Percentiles rank a stretch among this genome's conserved stretches.
Evolutionary conservation across 306 rosid species (phyloP).

Genomic region (Vigna angularis): DNA sequence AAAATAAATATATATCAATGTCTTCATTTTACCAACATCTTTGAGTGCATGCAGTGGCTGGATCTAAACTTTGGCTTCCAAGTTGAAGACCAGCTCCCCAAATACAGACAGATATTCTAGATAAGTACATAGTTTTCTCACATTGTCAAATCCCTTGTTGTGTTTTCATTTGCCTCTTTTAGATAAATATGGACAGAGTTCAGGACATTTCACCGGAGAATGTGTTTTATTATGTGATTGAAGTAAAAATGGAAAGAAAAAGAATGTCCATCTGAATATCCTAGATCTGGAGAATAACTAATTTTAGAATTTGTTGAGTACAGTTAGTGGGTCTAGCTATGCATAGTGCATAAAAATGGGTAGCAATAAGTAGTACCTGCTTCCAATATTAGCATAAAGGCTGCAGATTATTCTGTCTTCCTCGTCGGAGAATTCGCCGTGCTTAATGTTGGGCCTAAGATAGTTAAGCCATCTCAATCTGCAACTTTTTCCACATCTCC

Average conservation of each 20-base stretch:
- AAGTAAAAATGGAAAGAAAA: not conserved
- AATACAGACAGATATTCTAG: slow-evolving; percentile 39
- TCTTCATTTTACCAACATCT: slow-evolving; percentile 24
- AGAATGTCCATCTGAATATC: slow-evolving; percentile 18
- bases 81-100: slow-evolving; percentile 42
- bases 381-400: slow-evolving; percentile 86
- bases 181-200: slow-evolving; percentile 29
- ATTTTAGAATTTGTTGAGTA: not conserved
- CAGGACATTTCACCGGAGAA: slow-evolving; percentile 21
- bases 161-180: slow-evolving; percentile 37
- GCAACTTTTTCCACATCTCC: slow-evolving; percentile 95
- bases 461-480: slow-evolving; percentile 97
- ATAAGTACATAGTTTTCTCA: not conserved
- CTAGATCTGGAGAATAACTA: slow-evolving; percentile 40
- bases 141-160: slow-evolving; percentile 12
- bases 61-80: slow-evolving; percentile 59
- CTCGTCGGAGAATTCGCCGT: slow-evolving; percentile 92
- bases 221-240: slow-evolving; percentile 5
- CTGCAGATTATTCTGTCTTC: slow-evolving; percentile 89
- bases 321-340: slow-evolving; percentile 23
- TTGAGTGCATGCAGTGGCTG: slow-evolving; percentile 39
- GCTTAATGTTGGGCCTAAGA: slow-evolving; percentile 92
- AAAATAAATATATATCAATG: not conserved
- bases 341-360: slow-evolving; percentile 35
- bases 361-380: slow-evolving; percentile 60